These are phyloP conservation scores for Betula pendula DNA, from an alignment of 306 rosid genomes.

Conservation along the genomic window DNA sequence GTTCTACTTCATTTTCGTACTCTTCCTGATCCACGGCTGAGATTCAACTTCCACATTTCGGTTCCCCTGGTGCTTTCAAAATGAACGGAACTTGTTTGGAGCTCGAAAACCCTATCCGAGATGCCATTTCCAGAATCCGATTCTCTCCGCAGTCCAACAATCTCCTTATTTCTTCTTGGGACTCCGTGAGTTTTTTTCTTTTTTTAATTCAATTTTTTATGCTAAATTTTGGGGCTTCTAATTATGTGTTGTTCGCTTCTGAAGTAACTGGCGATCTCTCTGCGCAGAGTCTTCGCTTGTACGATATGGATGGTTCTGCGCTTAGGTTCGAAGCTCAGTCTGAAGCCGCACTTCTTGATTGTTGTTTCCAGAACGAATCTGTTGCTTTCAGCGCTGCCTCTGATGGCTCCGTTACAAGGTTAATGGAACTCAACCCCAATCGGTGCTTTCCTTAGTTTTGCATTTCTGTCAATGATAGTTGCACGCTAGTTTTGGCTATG, in stretches of 20 bases:
- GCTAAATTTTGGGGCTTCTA: neutral
- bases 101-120: slow-evolving; percentile 41
- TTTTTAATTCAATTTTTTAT: neutral
- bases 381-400: slow-evolving; percentile 60
- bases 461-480: no score
- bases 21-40: neutral
- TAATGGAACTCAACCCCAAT: neutral
- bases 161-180: slow-evolving; percentile 87
- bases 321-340: slow-evolving; percentile 54
- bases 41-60: neutral
- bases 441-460: neutral
- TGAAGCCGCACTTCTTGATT: slow-evolving; percentile 69
- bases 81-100: slow-evolving; percentile 35
- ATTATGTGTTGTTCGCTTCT: neutral
- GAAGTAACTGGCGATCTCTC: neutral
- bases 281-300: slow-evolving; percentile 64
- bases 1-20: neutral
- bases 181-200: slow-evolving; percentile 45
- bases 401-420: slow-evolving; percentile 75
- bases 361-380: slow-evolving; percentile 62
- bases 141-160: slow-evolving; percentile 67
- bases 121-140: slow-evolving; percentile 56
- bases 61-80: neutral
- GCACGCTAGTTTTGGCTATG: no score
- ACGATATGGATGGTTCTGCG: slow-evolving; percentile 51